Percentiles rank a stretch among this genome's conserved stretches.
These are phyloP conservation scores for Geoglossum cookeanum DNA, from an alignment of 2,329 filamentous ascomycete genomes.

Conservation along the genomic window DNA sequence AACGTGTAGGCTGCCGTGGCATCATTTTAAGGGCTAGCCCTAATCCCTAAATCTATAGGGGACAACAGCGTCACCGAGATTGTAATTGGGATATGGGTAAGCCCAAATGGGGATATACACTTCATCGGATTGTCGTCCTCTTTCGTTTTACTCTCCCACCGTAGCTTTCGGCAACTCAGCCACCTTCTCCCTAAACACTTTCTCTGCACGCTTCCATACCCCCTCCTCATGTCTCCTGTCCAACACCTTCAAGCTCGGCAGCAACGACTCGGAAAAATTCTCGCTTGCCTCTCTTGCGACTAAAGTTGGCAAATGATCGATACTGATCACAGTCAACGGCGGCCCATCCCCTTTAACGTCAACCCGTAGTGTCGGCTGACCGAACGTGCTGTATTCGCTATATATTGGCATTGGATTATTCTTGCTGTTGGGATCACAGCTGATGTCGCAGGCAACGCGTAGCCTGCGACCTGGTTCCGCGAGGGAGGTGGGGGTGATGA, in stretches of 20 bases:
- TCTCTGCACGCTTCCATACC: slow-evolving; percentile 75
- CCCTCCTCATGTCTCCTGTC: slow-evolving; percentile 52
- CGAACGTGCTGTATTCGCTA: slow-evolving; percentile 67
- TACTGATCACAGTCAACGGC: slow-evolving; percentile 62
- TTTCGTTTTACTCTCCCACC: too few species aligned
- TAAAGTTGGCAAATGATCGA: slow-evolving; percentile 69
- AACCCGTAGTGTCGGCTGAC: slow-evolving; percentile 67
- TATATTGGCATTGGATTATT: slow-evolving; percentile 53
- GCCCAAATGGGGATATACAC: too few species aligned
- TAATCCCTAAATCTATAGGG: too few species aligned
- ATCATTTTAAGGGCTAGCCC: too few species aligned
- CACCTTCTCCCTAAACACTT: slow-evolving; percentile 70
- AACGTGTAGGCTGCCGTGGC: too few species aligned
- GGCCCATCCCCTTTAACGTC: slow-evolving; percentile 36
- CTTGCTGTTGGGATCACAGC: not conserved
- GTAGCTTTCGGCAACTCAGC: slow-evolving; percentile 35
- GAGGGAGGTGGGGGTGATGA: not conserved
- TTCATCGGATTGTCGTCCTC: too few species aligned
- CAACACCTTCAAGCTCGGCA: slow-evolving; percentile 59
- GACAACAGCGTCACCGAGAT: too few species aligned
- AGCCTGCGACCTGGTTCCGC: not conserved
- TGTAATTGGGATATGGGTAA: too few species aligned
- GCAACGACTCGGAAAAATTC: slow-evolving; percentile 58
- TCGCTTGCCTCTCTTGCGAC: slow-evolving; percentile 76
- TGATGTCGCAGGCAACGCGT: not conserved